Base-by-base conservation (phyloP, 2,329 filamentous ascomycete genomes). In the Exophiala alcalophila region DNA sequence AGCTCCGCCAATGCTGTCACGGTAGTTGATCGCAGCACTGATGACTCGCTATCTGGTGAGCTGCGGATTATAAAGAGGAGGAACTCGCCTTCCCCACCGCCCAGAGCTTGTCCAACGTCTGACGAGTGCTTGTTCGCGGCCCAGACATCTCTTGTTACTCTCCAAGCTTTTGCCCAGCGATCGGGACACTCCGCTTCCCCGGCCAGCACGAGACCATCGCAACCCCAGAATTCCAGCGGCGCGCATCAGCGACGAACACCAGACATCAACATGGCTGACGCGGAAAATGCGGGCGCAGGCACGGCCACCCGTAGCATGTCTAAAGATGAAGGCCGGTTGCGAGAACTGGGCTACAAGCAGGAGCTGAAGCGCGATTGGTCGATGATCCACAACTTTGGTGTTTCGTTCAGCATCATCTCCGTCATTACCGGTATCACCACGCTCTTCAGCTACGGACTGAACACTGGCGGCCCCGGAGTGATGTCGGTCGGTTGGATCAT, bases 341-440 rank as follows among this genome's bases (percentile, higher is more conserved):
- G 72, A 3, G 68, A 75, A 50, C 69, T 80, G 53, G 78, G 78
- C 1, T 81, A 81, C 59, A 74, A 77, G 57, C 77, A 80, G 48
- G 76, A 79, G 53, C 59, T 80, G 50, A 68, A 70, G 24, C 66
- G 77, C 34, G 74, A 78, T 57, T 80, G 77, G 77, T 71, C 73
- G 4, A 54, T 80, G 46, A 62, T 73, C 37, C 77, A 80, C 54
- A 80, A 80, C 55, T 80, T 80, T 62, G 77, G 77, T 19, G 74
- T 80, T 5, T 79, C 75, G 0, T 80, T 80, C 57, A 77, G 74
- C 4, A 80, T 80, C 53, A 80, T 80, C 57, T 73, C 76, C 40
- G 74, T 80, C 36, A 76, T 80, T 46, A 79, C 76, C 2, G 77
- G 77, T 36, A 69, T 80, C 29, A 78, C 76, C 0, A 80, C 77